Conservation (phyloP, 2,329 filamentous ascomycete species). For the Rachicladosporium sp. region DNA sequence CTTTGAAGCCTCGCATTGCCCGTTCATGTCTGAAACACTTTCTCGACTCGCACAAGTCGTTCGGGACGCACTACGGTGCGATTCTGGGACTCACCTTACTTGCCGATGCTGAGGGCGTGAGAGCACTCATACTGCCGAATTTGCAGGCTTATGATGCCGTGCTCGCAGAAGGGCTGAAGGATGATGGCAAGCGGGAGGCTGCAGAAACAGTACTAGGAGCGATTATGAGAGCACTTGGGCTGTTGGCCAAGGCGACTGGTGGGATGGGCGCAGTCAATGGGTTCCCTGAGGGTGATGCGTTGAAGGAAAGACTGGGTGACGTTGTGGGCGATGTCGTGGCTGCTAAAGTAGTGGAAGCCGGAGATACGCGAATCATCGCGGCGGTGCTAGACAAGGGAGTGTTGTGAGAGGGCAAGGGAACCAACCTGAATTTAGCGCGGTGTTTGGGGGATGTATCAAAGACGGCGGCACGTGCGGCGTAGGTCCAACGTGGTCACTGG, state of each 20-base stretch:
- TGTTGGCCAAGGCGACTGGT: conserved; percentile 35
- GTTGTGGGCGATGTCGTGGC: conserved; percentile 33
- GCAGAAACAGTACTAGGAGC: conserved; percentile 48
- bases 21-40: conserved; percentile 90
- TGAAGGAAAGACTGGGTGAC: conserved; percentile 30
- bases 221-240: conserved; percentile 44
- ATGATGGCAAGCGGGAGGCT: conserved; percentile 44
- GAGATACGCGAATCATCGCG: neutral
- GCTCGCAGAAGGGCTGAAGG: conserved; percentile 43
- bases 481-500: too few relatives aligned
- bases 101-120: conserved; percentile 55
- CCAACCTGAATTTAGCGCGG: conserved; percentile 3
- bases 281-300: conserved; percentile 27
- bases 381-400: conserved; percentile 2
- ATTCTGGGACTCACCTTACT: conserved; percentile 68
- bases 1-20: conserved; percentile 76
- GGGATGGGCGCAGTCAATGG: conserved; percentile 24
- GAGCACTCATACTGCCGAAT: conserved; percentile 53
- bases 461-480: too few relatives aligned
- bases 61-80: conserved; percentile 79
- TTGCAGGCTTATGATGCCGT: conserved; percentile 51
- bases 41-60: conserved; percentile 71
- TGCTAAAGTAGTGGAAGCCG: conserved; percentile 19
- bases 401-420: neutral
- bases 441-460: conserved; percentile 1